Conservation (phyloP, 2,329 filamentous ascomycete genomes). For the Penicillium sp. region DNA sequence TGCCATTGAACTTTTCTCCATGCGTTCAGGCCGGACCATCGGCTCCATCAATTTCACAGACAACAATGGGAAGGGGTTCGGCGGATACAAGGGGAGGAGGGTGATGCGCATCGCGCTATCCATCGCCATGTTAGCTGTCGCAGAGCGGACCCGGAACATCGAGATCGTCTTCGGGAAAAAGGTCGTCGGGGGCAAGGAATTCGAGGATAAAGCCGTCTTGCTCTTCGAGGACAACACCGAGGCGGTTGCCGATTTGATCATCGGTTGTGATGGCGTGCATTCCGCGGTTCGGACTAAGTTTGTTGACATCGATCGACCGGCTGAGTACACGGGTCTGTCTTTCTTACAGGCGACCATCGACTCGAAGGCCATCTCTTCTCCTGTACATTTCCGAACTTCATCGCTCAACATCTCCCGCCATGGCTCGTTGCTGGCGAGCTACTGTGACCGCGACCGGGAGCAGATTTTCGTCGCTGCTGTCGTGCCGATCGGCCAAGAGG, state of each 20-base stretch:
- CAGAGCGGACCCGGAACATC: constrained; percentile 37
- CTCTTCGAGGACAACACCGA: constrained; percentile 39
- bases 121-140: constrained; percentile 40
- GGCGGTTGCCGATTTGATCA: constrained; percentile 35
- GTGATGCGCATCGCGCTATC: constrained; percentile 44
- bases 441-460: constrained; percentile 34
- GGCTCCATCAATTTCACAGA: constrained; percentile 41
- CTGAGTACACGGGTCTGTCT: constrained; percentile 43
- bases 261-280: constrained; percentile 44
- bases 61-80: constrained; percentile 36
- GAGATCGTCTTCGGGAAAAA: constrained; percentile 44
- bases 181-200: constrained; percentile 36
- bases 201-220: constrained; percentile 30
- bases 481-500: constrained; percentile 35
- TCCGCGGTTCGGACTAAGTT: constrained; percentile 38
- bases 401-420: constrained; percentile 40
- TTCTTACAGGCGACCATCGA: constrained; percentile 38
- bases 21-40: constrained; percentile 38
- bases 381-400: constrained; percentile 39
- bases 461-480: constrained; percentile 42
- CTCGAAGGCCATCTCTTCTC: constrained; percentile 22
- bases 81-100: constrained; percentile 41
- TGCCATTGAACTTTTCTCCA: constrained; percentile 41
- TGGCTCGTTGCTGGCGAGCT: constrained; percentile 42
- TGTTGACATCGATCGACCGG: constrained; percentile 35